Percentiles rank a stretch among this genome's conserved stretches.
Evolutionary conservation across 371 early-diverging fungal genomes (phyloP).

Genomic region (Mucor irregularis): DNA sequence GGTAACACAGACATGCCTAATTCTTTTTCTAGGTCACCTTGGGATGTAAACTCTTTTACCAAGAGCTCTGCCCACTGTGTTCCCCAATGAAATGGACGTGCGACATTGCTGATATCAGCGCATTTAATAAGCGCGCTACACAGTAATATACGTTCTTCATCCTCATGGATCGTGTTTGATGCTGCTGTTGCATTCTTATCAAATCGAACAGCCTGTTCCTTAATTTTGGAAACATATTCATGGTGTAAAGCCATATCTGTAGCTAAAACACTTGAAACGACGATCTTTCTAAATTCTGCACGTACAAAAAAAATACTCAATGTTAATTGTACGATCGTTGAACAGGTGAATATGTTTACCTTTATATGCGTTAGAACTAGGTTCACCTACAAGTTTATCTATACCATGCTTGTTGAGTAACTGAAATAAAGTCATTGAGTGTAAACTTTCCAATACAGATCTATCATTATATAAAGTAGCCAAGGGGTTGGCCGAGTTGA

Average conservation of each 20-base stretch:
- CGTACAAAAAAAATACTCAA: background rate
- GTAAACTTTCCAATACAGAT: constrained; percentile 92
- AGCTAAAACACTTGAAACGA: constrained; percentile 71
- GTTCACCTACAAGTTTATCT: constrained; percentile 29
- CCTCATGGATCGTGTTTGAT: background rate
- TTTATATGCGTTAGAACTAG: constrained; percentile 25
- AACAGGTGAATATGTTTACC: no score
- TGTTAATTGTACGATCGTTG: no score
- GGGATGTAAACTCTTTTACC: constrained; percentile 61
- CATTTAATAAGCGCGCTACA: constrained; percentile 78
- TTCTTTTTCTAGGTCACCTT: constrained; percentile 65
- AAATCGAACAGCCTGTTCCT: constrained; percentile 55
- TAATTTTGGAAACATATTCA: constrained; percentile 71
- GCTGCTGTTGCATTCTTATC: constrained; percentile 1
- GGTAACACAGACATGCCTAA: constrained; percentile 56
- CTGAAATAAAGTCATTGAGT: constrained; percentile 82
- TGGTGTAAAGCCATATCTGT: constrained; percentile 82
- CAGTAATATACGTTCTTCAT: constrained; percentile 52
- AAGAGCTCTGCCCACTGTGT: constrained; percentile 56
- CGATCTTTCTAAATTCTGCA: constrained; percentile 64
- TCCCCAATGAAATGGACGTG: constrained; percentile 56
- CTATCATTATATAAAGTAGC: constrained; percentile 91
- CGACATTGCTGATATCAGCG: constrained; percentile 79
- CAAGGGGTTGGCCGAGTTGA: constrained; percentile 73
- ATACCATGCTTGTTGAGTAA: constrained; percentile 72